Conservation (phyloP, 345 rosid genomes). For the Cardamine occulta region DNA sequence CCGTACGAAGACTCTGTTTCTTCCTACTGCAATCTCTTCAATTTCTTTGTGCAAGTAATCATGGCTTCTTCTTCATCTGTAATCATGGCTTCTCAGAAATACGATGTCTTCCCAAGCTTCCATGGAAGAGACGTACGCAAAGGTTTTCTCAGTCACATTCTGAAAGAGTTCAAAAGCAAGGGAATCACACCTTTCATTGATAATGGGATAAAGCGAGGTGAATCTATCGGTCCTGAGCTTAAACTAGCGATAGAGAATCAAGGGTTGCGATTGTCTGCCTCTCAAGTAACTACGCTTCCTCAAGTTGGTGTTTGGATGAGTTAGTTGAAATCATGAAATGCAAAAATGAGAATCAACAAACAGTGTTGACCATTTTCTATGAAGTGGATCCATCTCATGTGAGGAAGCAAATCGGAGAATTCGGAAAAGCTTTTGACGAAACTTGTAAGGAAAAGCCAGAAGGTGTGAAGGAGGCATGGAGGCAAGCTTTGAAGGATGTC, state of each 20-base stretch:
- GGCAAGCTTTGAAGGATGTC: no score
- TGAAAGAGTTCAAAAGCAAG: slow-evolving; percentile 10
- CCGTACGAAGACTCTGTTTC: background rate
- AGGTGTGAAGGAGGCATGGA: no score
- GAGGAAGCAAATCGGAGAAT: background rate
- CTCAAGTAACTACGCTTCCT: slow-evolving; percentile 16
- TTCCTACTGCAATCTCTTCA: no score
- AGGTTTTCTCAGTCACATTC: slow-evolving; percentile 17
- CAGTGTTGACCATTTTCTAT: slow-evolving; percentile 9
- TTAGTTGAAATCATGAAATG: slow-evolving; percentile 11
- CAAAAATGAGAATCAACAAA: background rate
- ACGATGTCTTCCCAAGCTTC: slow-evolving; percentile 22
- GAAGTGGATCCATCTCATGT: slow-evolving; percentile 25
- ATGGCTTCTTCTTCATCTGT: background rate
- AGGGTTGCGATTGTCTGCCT: background rate
- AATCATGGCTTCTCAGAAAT: no score
- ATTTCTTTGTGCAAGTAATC: no score
- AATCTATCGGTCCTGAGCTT: slow-evolving; percentile 8
- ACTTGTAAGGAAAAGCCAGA: no score
- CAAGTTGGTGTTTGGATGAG: slow-evolving; percentile 21
- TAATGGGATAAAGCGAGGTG: slow-evolving; percentile 6
- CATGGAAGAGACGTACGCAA: slow-evolving; percentile 13
- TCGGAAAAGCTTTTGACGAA: background rate
- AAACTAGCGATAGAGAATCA: slow-evolving; percentile 2
- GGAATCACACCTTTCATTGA: slow-evolving; percentile 20